Conservation (phyloP, 148 eudicot species). For the Camellia lanceoleosa region DNA sequence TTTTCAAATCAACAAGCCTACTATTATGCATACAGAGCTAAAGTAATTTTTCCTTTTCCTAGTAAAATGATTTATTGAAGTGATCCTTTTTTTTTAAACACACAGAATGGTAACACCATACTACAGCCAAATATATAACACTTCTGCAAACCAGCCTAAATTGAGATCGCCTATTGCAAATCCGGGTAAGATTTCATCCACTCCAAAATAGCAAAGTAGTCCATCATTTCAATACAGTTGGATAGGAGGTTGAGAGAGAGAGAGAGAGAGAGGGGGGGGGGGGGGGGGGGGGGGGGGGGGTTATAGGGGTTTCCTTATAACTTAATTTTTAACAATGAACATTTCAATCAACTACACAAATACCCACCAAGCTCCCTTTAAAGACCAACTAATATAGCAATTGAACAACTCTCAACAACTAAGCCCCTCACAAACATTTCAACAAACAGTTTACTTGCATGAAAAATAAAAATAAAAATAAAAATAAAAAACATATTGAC, state of each 20-base stretch:
- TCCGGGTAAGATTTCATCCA: background rate
- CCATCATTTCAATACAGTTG: background rate
- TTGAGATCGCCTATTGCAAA: background rate
- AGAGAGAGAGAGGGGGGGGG: no score
- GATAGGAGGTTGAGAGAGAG: no score
- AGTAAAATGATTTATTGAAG: background rate
- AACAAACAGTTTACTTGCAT: constrained; percentile 12
- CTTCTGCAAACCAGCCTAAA: background rate
- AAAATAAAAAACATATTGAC: background rate
- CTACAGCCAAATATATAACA: background rate
- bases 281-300: background rate
- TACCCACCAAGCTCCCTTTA: background rate
- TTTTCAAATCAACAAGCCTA: background rate
- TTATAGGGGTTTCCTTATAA: background rate
- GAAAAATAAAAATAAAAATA: no score
- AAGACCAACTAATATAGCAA: background rate
- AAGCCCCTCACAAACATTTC: background rate
- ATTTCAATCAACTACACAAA: background rate
- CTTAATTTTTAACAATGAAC: background rate
- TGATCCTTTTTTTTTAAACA: background rate
- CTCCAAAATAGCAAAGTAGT: background rate
- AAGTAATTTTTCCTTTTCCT: background rate
- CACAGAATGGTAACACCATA: background rate
- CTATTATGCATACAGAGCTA: background rate
- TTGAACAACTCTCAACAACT: background rate